Conservation (phyloP, 2,329 filamentous ascomycete genomes). For the Zasmidium citrigriseum region DNA sequence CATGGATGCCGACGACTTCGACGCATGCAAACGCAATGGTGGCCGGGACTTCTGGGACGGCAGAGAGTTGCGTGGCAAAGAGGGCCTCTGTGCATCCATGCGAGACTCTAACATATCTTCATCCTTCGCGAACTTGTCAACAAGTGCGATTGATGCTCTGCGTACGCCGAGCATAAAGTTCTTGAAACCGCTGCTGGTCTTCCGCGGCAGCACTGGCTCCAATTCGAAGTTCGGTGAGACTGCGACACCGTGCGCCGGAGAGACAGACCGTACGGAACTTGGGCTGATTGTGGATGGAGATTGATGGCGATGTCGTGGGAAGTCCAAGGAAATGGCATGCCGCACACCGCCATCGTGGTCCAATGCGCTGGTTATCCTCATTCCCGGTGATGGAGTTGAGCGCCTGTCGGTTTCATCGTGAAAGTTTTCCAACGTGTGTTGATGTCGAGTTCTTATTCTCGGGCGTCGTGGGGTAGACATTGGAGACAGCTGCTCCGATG, state of each 20-base stretch:
- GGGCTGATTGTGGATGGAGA: background rate
- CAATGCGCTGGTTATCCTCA: background rate
- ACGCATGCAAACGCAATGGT: background rate
- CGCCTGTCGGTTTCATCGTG: background rate
- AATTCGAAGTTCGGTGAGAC: background rate
- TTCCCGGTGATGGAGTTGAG: background rate
- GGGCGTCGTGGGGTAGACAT: conserved; percentile 9
- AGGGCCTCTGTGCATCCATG: background rate
- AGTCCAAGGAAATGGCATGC: background rate
- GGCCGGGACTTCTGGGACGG: background rate
- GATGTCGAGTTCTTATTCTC: conserved; percentile 1
- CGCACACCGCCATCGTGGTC: background rate
- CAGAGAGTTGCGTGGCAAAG: background rate
- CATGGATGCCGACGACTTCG: background rate
- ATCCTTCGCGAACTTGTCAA: background rate
- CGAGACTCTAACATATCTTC: background rate
- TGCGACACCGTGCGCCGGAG: background rate
- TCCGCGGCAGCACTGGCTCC: background rate
- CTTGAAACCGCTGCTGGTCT: background rate
- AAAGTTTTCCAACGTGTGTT: conserved; percentile 6
- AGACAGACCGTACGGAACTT: background rate
- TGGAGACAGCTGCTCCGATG: conserved; percentile 23
- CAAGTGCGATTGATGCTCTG: background rate
- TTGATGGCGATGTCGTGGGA: background rate
- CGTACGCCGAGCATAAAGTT: background rate